Percentiles rank a stretch among this genome's conserved stretches.
phyloP scores from a whole-genome alignment of 352 stramenopile genomes.

The Phytophthora vignae region DNA sequence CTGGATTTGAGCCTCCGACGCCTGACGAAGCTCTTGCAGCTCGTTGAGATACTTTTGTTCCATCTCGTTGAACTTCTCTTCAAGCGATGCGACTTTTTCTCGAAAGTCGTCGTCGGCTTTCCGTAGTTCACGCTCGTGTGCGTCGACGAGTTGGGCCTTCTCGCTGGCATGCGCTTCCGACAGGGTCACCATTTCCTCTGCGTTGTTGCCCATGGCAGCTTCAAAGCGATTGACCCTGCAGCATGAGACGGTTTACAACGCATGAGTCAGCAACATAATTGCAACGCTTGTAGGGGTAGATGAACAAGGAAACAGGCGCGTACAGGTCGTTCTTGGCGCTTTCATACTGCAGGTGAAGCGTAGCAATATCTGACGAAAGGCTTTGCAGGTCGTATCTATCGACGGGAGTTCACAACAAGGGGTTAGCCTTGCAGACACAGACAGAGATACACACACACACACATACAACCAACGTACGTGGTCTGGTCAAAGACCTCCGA shows the following conservation, averaged over 20 bases:
- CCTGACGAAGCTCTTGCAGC: constrained; percentile 44
- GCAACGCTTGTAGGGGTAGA: not conserved
- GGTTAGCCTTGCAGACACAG: not conserved
- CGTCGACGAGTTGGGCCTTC: constrained; percentile 31
- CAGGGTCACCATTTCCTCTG: constrained; percentile 56
- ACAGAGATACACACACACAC: not conserved
- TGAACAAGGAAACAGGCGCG: not conserved
- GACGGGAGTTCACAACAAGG: not conserved
- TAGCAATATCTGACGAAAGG: constrained; percentile 56
- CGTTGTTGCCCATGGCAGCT: constrained; percentile 45
- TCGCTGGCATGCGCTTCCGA: constrained; percentile 48
- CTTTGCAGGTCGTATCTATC: constrained; percentile 41
- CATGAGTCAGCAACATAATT: not conserved
- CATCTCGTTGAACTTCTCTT: constrained; percentile 36
- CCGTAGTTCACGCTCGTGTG: constrained; percentile 35
- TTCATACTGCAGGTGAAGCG: constrained; percentile 55
- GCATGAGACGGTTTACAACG: not conserved
- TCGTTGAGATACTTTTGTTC: constrained; percentile 47
- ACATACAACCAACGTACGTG: constrained; percentile 30
- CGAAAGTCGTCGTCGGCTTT: constrained; percentile 37
- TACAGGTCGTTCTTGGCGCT: constrained; percentile 48
- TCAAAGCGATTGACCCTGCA: constrained; percentile 50
- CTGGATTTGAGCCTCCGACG: constrained; percentile 29
- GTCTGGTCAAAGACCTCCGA: constrained; percentile 45
- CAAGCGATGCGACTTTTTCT: constrained; percentile 37